Percentiles rank a stretch among this genome's conserved stretches.
phyloP scores from a whole-genome alignment of 306 rosid species.

The Dicorynia guianensis region DNA sequence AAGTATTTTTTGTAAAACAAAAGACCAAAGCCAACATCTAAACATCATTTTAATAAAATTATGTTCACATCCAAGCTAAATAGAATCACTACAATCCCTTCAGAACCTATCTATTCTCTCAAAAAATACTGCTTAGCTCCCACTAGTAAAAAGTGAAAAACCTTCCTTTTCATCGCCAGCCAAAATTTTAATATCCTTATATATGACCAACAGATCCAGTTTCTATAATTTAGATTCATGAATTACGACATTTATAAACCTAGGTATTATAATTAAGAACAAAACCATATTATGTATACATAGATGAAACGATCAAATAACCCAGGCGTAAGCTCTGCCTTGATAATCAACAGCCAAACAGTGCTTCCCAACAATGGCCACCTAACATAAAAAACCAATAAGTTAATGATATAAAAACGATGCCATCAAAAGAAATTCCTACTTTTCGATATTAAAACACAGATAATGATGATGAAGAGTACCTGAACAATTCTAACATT shows the following conservation, averaged over 20 bases:
- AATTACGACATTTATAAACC: background rate
- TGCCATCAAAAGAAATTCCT: background rate
- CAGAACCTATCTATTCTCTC: background rate
- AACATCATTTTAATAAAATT: background rate
- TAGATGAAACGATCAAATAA: conserved; percentile 44
- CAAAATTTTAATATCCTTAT: background rate
- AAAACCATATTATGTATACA: background rate
- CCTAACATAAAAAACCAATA: conserved; percentile 54
- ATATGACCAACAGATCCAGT: background rate
- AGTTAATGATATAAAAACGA: conserved; percentile 9
- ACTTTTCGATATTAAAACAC: background rate
- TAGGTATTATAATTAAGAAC: background rate
- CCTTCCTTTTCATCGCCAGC: background rate
- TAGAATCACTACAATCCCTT: background rate
- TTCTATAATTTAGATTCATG: background rate
- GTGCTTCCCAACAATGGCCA: conserved; percentile 99
- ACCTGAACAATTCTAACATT: conserved; percentile 88
- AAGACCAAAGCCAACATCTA: background rate
- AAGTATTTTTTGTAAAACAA: background rate
- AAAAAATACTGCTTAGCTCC: background rate
- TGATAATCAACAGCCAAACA: conserved; percentile 99
- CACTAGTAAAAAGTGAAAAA: background rate
- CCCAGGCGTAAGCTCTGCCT: conserved; percentile 98
- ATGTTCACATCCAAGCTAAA: background rate
- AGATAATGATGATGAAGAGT: background rate